phyloP scores from a whole-genome alignment of 306 rosid genomes.

The Vachellia collinsii region DNA sequence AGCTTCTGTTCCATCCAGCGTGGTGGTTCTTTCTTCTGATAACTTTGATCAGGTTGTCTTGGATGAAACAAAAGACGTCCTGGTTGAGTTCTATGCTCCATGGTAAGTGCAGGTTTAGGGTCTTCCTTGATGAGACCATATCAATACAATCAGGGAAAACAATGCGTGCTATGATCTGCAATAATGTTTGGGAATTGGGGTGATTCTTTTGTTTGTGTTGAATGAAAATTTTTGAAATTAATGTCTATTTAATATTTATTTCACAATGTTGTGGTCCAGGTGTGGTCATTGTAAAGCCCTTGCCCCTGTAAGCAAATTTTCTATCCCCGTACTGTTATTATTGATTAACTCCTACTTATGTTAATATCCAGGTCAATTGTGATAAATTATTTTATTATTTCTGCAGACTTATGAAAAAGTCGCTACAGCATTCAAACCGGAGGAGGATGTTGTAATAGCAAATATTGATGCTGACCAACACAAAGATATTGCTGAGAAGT shows the following conservation, averaged over 20 bases:
- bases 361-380: slow-evolving; percentile 28
- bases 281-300: slow-evolving; percentile 95
- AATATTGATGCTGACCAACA: slow-evolving; percentile 74
- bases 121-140: background rate
- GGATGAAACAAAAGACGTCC: slow-evolving; percentile 80
- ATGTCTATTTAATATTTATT: slow-evolving; percentile 1
- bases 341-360: slow-evolving; percentile 23
- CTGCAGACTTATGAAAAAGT: slow-evolving; percentile 80
- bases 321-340: slow-evolving; percentile 18
- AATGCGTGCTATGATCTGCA: background rate
- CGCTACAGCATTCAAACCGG: slow-evolving; percentile 75
- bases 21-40: slow-evolving; percentile 61
- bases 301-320: slow-evolving; percentile 74
- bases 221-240: slow-evolving; percentile 6
- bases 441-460: slow-evolving; percentile 75
- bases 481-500: slow-evolving; percentile 83
- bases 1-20: slow-evolving; percentile 65
- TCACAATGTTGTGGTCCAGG: slow-evolving; percentile 53
- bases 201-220: background rate
- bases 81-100: slow-evolving; percentile 95
- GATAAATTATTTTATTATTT: slow-evolving; percentile 21
- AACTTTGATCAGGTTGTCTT: slow-evolving; percentile 75
- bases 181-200: background rate
- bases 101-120: slow-evolving; percentile 57
- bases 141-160: background rate